phyloP scores from a whole-genome alignment of 768 basidiomycete species.

The Mycena polygramma region DNA sequence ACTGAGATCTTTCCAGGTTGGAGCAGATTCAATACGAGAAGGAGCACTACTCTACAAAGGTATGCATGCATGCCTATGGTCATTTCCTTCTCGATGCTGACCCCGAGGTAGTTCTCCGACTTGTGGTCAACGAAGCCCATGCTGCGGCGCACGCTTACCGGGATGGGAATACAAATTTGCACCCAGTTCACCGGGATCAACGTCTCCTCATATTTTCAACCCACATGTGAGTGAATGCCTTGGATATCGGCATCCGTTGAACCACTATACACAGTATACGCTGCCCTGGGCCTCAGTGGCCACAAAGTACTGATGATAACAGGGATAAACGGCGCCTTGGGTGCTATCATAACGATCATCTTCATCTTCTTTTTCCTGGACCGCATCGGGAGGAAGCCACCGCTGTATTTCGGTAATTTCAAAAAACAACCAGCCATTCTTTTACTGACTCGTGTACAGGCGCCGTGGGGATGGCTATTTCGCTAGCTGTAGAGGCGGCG shows the following conservation, averaged over 20 bases:
- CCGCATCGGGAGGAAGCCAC: constrained; percentile 69
- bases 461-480: constrained; percentile 55
- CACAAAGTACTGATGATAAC: constrained; percentile 63
- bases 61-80: background rate
- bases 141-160: constrained; percentile 63
- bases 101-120: constrained; percentile 48
- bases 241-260: background rate
- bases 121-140: constrained; percentile 60
- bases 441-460: constrained; percentile 7
- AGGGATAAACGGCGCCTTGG: constrained; percentile 67
- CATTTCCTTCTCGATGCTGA: background rate
- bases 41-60: constrained; percentile 62
- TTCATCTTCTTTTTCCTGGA: constrained; percentile 47
- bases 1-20: constrained; percentile 55
- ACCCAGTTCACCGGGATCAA: constrained; percentile 69
- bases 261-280: constrained; percentile 64
- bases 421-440: background rate
- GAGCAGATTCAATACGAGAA: constrained; percentile 60
- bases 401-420: constrained; percentile 42
- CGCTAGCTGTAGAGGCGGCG: constrained; percentile 62
- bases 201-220: constrained; percentile 61
- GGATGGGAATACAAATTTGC: constrained; percentile 68
- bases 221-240: constrained; percentile 6
- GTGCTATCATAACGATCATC: constrained; percentile 57
- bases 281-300: constrained; percentile 62